These are phyloP conservation scores for Yamadazyma friedrichii DNA, from an alignment of 1,139 yeast species.

Conservation along the genomic window DNA sequence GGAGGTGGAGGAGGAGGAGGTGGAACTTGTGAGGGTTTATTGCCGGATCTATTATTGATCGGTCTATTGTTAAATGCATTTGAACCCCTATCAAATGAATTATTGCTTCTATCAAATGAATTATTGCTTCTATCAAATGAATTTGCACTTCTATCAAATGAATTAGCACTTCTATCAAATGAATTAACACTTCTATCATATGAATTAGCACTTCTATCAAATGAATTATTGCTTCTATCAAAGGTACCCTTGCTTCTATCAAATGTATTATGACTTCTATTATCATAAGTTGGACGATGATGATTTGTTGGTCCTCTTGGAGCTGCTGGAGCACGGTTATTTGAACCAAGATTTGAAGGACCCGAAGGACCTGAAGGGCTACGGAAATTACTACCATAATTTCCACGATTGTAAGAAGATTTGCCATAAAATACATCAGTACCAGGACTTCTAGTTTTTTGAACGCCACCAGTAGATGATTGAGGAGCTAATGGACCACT, in stretches of 20 bases:
- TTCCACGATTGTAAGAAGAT: background rate
- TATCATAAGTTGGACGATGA: background rate
- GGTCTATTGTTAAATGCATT: slow-evolving; percentile 1
- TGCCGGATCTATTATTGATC: background rate
- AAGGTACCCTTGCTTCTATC: slow-evolving; percentile 3
- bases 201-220: slow-evolving; percentile 3
- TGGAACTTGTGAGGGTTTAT: slow-evolving; percentile 4
- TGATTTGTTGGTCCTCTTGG: slow-evolving; percentile 1
- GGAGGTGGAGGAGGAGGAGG: slow-evolving; percentile 20
- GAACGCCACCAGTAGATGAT: slow-evolving; percentile 1
- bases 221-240: slow-evolving; percentile 3
- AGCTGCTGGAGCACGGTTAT: background rate
- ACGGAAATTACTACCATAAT: background rate
- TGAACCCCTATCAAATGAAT: slow-evolving; percentile 1
- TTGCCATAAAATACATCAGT: background rate
- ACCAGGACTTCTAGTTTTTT: background rate
- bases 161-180: background rate
- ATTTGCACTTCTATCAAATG: slow-evolving; percentile 3
- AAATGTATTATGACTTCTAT: slow-evolving; percentile 1
- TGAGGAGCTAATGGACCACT: slow-evolving; percentile 19
- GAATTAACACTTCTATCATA: slow-evolving; percentile 1
- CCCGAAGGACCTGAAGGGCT: slow-evolving; percentile 2
- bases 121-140: slow-evolving; percentile 4
- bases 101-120: slow-evolving; percentile 3
- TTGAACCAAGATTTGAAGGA: background rate